phyloP scores from a whole-genome alignment of 345 rosid genomes.

The Laguncularia racemosa region DNA sequence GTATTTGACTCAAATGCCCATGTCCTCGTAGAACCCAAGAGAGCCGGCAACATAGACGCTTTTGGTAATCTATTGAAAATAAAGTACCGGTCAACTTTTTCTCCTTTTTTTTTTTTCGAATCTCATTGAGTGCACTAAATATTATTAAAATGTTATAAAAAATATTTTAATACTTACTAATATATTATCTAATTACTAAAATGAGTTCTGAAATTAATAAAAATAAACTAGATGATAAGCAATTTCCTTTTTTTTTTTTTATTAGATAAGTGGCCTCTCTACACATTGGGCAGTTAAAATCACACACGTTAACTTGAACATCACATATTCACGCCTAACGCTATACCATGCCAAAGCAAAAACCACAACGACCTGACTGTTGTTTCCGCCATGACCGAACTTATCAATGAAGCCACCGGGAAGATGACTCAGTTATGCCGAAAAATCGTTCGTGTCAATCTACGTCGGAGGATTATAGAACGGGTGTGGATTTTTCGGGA shows the following conservation, averaged over 20 bases:
- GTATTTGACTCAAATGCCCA: slow-evolving; percentile 25
- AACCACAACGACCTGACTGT: slow-evolving; percentile 7
- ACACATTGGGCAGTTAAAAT: too few relatives aligned
- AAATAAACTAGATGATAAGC: too few relatives aligned
- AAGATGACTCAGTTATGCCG: slow-evolving; percentile 53
- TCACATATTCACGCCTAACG: background rate
- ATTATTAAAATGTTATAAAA: background rate
- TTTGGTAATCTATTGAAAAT: slow-evolving; percentile 7
- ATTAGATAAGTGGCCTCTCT: too few relatives aligned
- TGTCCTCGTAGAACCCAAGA: slow-evolving; percentile 16
- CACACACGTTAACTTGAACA: too few relatives aligned
- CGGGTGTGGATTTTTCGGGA: slow-evolving; percentile 52
- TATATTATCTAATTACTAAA: too few relatives aligned
- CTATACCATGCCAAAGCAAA: slow-evolving; percentile 1
- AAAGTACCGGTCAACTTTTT: slow-evolving; percentile 43
- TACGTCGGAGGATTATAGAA: slow-evolving; percentile 51
- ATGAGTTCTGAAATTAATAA: too few relatives aligned
- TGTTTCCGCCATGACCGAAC: slow-evolving; percentile 27
- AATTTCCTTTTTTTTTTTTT: too few relatives aligned
- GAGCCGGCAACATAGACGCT: slow-evolving; percentile 44
- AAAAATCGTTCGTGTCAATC: slow-evolving; percentile 39
- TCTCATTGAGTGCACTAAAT: background rate
- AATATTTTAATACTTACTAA: too few relatives aligned
- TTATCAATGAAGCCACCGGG: slow-evolving; percentile 25
- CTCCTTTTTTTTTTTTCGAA: background rate